phyloP scores from a whole-genome alignment of 495 filamentous ascomycete genomes.

The Aspergillus avenaceus region DNA sequence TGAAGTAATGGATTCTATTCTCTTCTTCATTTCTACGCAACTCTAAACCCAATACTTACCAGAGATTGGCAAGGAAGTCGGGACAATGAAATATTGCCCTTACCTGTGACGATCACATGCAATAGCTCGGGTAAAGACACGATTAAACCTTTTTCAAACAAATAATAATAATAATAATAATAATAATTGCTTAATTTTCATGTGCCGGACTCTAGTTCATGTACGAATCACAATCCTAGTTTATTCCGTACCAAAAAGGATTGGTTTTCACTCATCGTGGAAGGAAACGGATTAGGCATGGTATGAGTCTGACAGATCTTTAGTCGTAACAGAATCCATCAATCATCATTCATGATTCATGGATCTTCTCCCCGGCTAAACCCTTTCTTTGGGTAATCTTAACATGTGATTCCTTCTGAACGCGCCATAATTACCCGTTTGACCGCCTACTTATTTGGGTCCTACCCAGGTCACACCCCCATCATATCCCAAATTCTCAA shows the following conservation, averaged over 20 bases:
- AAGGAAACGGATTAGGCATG: background rate
- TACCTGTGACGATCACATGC: too few species aligned
- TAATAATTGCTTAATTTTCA: too few species aligned
- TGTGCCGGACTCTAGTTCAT: background rate
- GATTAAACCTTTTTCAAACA: too few species aligned
- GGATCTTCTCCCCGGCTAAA: background rate
- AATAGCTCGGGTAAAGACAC: too few species aligned
- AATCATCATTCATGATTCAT: background rate
- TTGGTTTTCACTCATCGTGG: background rate
- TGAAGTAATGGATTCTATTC: too few species aligned
- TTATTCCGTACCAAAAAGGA: background rate
- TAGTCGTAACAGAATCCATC: background rate
- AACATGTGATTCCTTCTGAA: background rate
- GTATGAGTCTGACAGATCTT: background rate
- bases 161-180: too few species aligned
- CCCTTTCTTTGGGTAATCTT: background rate
- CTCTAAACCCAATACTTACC: too few species aligned
- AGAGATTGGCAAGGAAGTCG: too few species aligned
- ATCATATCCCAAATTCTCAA: background rate
- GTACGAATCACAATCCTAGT: background rate
- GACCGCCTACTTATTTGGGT: background rate
- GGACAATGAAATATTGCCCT: too few species aligned
- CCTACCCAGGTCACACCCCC: background rate
- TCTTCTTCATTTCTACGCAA: too few species aligned
- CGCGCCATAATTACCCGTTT: background rate